A percentile compares a stretch with the other conserved stretches of the same genome.
Evolutionary conservation across 495 filamentous ascomycete species (phyloP).

Genomic region (Aspergillus steynii): DNA sequence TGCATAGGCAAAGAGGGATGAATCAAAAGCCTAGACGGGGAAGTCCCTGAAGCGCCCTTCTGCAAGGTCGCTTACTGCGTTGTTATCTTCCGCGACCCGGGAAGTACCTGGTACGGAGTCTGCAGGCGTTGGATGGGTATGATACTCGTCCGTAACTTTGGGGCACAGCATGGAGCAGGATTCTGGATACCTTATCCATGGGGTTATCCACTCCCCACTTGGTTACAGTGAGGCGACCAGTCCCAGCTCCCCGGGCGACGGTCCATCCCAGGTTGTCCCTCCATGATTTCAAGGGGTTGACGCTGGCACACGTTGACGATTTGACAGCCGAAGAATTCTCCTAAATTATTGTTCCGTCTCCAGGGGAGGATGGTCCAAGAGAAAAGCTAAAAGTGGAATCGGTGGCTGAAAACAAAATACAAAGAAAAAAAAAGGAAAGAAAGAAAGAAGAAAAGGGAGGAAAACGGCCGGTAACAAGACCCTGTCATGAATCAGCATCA

Average conservation of each 20-base stretch:
- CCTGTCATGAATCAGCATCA: conserved; percentile 14
- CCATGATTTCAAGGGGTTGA: background rate
- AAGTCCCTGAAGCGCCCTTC: conserved; percentile 1
- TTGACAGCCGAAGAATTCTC: background rate
- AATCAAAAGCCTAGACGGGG: conserved; percentile 1
- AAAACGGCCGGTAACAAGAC: conserved; percentile 1
- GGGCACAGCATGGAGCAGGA: background rate
- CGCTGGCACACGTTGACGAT: background rate
- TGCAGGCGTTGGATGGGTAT: too few species aligned
- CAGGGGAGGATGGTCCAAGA: background rate
- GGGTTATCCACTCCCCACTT: background rate
- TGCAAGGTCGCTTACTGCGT: conserved; percentile 7
- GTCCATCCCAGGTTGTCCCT: background rate
- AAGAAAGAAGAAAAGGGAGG: background rate
- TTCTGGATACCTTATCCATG: background rate
- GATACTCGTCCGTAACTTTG: background rate
- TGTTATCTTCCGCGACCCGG: background rate
- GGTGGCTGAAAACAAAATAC: background rate
- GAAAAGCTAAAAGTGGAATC: background rate
- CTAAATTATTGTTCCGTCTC: background rate
- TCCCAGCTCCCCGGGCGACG: conserved; percentile 13
- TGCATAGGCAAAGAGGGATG: background rate
- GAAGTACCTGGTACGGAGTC: background rate
- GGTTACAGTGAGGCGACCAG: conserved; percentile 22
- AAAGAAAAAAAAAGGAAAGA: conserved; percentile 1